Base-by-base conservation (phyloP, 108 stramenopile species). In the Pseudonitzschia delicatissima region DNA sequence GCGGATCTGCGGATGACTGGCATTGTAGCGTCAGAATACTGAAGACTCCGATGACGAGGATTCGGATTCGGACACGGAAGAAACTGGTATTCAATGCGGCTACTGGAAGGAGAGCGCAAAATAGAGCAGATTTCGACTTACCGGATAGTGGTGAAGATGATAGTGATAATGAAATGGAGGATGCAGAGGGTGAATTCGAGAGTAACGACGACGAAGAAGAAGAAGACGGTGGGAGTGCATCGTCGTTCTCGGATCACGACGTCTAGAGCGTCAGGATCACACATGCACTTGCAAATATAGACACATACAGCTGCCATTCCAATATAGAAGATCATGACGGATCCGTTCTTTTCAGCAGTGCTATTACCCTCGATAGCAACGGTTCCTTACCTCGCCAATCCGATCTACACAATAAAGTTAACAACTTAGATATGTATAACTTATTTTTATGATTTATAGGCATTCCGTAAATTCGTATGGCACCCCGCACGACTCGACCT, bases 1-100 rank as follows among this genome's bases (percentile, higher is more conserved):
- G 71, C 52, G 68, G 48, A 18, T 52, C 61, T 2, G 82, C 85
- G 67, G 77, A 83, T n/a, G 85, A 90, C 36, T 5, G 72, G 58
- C 48, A 65, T 80, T 32, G 34, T 39, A 21, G 25, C 44, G 2
- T n/a, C n/a, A n/a, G n/a, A 17, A 26, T n/a, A 62, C 17, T 3
- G 64, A 65, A 29, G 69, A 63, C 21, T 45, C 29, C 8, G 51
- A 69, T 12, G 69, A 66, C n/a, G 70, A 77, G 35, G 51, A 40
- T 31, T 45, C 36, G 34, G 61, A 58, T 18, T 63, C 64, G 2
- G 64, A 68, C 1, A 42, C 64, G 2, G 47, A 62, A 11, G 49
- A 12, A 2, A 27, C 11, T 21, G 1, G 36, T 17, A 29, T 5
- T 15, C 42, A 8, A 20, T 35, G 23, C 5, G 12, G 51, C 51